Base-by-base conservation (phyloP, 1,284 basidiomycete genomes). In the Naganishia albida region DNA sequence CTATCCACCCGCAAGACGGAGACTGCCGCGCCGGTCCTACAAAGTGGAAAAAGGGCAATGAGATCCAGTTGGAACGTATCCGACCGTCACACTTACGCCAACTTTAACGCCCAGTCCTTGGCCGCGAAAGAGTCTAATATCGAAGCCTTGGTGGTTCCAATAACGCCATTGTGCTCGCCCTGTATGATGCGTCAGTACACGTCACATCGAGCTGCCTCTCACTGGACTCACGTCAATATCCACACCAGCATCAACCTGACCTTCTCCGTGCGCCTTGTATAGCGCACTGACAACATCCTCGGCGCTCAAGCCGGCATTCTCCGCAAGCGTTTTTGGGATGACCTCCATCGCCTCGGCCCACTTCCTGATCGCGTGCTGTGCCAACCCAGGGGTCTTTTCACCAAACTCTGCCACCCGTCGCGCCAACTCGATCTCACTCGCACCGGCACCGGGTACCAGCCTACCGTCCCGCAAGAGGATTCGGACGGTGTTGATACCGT, bases 401-500 rank as follows among this genome's bases (percentile, higher is more conserved):
- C 94, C 96, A 74, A 93, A 95, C 65, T 84, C 84, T 63, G 93
- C 88, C 53, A 99, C 86, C 40, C 90, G 82, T 74, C 85, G 86
- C 2, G 91, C 88, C 26, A 99, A 85, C 81, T 95, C 95, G 56
- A 98, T 83, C 81, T 99, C 96, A 38, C 88, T 87, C 1, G 95
- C 92, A 25, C 96, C 96, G 1, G 93, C 96, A 16, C 96, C 96
- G 7, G 96, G 89, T 1, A 99, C 91, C 60, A 98, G 83, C 52
- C 94, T 83, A 26, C 88, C 84, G 74, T 99, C 96, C 74, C 93
- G 93, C 70, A 98, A 81, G 65, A 99, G 80, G 34, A 90, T 86
- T 81, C 98, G 96, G 80, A 99, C 90, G 49, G 96, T 94, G 79
- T 93, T 95, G 71, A 96, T 93, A 28, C 95, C 96, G 74, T 99